phyloP scores from a whole-genome alignment of 2,329 filamentous ascomycete species.

The Myriosclerotinia duriaeana region DNA sequence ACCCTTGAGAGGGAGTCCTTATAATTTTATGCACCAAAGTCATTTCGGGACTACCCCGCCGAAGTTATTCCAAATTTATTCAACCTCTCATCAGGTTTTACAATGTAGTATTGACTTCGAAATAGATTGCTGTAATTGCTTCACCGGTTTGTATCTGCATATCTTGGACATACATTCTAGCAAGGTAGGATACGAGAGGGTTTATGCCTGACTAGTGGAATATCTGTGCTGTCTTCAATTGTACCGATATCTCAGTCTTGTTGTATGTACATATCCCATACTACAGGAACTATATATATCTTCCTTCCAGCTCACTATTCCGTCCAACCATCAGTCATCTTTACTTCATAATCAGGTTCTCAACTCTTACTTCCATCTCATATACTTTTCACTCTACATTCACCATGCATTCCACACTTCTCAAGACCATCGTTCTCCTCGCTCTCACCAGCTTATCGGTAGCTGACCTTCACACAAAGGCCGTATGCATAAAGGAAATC shows the following conservation, averaged over 20 bases:
- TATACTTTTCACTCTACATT: not conserved
- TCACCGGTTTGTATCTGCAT: not conserved
- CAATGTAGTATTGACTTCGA: not conserved
- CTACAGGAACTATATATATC: not conserved
- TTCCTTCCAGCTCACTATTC: not conserved
- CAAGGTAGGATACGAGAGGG: not conserved
- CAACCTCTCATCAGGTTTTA: not conserved
- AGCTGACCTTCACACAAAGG: slow-evolving; percentile 9
- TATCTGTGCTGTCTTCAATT: not conserved
- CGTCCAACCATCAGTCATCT: not conserved
- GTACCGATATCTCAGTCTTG: not conserved
- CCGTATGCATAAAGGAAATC: not conserved
- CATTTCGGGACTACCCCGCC: slow-evolving; percentile 1
- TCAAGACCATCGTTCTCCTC: slow-evolving; percentile 17
- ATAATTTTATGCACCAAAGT: not conserved
- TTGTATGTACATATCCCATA: not conserved
- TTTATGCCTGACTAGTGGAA: not conserved
- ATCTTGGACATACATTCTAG: not conserved
- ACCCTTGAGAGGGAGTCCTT: no score
- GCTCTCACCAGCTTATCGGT: slow-evolving; percentile 14
- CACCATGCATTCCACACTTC: slow-evolving; percentile 13
- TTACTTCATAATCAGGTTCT: not conserved
- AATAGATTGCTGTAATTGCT: not conserved
- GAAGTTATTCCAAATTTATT: not conserved
- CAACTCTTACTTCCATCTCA: not conserved